phyloP scores from a whole-genome alignment of 495 filamentous ascomycete species.

The Aspergillus campestris region DNA sequence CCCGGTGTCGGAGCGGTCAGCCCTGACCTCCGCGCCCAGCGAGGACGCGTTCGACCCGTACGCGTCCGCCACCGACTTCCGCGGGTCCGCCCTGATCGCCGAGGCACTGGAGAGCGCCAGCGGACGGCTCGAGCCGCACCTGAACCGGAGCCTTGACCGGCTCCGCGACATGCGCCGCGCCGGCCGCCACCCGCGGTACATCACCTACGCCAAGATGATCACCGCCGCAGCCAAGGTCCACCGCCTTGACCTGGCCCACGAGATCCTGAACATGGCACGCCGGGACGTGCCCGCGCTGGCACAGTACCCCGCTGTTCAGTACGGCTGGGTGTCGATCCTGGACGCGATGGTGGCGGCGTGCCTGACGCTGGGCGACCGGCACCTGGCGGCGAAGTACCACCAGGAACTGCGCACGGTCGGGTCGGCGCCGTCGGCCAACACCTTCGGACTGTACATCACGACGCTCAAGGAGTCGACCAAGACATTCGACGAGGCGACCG shows the following conservation, averaged over 20 bases:
- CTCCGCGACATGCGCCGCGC: constrained; percentile 89
- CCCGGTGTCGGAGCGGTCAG: constrained; percentile 33
- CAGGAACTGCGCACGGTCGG: constrained; percentile 83
- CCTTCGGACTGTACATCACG: constrained; percentile 96
- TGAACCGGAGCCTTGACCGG: constrained; percentile 72
- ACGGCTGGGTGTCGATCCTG: constrained; percentile 90
- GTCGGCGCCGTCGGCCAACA: constrained; percentile 88
- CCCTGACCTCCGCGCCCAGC: constrained; percentile 36
- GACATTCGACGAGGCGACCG: constrained; percentile 93
- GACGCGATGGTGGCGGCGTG: constrained; percentile 95
- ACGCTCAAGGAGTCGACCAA: constrained; percentile 93
- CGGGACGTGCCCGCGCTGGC: constrained; percentile 75
- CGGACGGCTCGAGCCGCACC: constrained; percentile 55
- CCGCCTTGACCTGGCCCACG: constrained; percentile 69
- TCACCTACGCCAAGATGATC: constrained; percentile 93
- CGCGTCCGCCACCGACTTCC: constrained; percentile 79
- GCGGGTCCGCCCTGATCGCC: constrained; percentile 80
- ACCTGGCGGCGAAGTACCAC: constrained; percentile 75
- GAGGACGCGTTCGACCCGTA: constrained; percentile 88
- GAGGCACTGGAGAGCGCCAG: constrained; percentile 73
- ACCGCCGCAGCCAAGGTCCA: constrained; percentile 76
- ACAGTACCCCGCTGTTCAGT: constrained; percentile 75
- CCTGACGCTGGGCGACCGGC: constrained; percentile 72
- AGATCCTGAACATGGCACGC: constrained; percentile 80
- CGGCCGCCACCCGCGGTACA: constrained; percentile 87